These are phyloP conservation scores for Kurtzmaniella quercitrusa DNA, from an alignment of 1,139 yeast genomes.

Conservation along the genomic window DNA sequence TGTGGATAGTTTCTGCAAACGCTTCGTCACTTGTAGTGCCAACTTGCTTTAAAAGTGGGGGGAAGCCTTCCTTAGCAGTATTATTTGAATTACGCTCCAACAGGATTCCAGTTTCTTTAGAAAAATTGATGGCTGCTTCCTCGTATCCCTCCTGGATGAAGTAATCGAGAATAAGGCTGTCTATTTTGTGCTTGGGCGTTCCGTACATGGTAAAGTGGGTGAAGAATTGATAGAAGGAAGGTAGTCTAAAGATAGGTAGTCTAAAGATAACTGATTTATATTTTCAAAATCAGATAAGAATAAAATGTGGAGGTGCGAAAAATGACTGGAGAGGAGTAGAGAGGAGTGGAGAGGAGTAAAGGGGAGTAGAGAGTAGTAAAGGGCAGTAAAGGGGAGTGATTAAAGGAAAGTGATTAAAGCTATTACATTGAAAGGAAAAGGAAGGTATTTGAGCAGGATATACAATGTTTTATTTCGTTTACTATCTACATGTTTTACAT, in stretches of 20 bases:
- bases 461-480: no score
- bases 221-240: no score
- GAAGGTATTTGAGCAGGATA: no score
- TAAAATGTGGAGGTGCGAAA: neutral
- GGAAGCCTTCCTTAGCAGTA: constrained; percentile 5
- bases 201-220: neutral
- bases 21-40: constrained; percentile 12
- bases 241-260: no score
- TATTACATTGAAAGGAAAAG: no score
- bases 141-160: constrained; percentile 57
- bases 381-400: no score
- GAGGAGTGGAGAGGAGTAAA: neutral
- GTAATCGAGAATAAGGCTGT: constrained; percentile 48
- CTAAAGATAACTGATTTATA: no score
- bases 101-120: constrained; percentile 36
- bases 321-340: neutral
- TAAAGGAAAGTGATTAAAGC: no score
- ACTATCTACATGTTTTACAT: no score
- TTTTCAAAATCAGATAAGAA: neutral
- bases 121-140: constrained; percentile 47
- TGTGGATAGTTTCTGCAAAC: constrained; percentile 15
- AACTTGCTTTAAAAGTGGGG: constrained; percentile 6
- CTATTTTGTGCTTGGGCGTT: constrained; percentile 31
- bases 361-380: no score
- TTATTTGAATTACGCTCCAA: constrained; percentile 8